Evolutionary conservation across 805 yeast genomes (phyloP).

Genomic region (Myxozyma vanderwaltii): DNA sequence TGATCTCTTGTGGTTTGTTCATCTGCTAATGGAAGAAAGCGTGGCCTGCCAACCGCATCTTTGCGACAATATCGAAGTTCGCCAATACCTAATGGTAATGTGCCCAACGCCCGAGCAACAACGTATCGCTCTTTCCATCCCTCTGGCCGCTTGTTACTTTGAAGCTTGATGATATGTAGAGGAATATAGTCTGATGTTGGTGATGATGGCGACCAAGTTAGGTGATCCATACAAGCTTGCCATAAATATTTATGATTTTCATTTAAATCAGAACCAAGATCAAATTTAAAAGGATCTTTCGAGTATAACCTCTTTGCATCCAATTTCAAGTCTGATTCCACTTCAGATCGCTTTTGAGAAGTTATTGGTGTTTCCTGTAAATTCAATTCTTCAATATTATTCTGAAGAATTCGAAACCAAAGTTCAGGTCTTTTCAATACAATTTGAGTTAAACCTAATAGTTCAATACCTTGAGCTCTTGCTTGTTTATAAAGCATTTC

Average conservation of each 20-base stretch:
- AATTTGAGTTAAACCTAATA: conserved; percentile 2
- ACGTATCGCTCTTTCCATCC: conserved; percentile 8
- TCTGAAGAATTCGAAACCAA: conserved; percentile 13
- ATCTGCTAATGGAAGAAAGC: conserved; percentile 2
- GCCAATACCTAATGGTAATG: background rate
- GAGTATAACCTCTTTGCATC: conserved; percentile 5
- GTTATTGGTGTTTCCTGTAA: background rate
- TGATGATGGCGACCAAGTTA: conserved; percentile 23
- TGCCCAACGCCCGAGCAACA: conserved; percentile 7
- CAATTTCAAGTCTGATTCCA: background rate
- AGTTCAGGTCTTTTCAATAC: background rate
- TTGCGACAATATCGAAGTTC: background rate
- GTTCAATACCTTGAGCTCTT: background rate
- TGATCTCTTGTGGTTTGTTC: conserved; percentile 4
- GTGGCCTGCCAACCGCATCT: background rate
- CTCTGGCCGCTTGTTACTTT: background rate
- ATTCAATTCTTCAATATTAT: background rate
- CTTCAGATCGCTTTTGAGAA: background rate
- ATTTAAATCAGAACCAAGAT: background rate
- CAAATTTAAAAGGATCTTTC: conserved; percentile 1
- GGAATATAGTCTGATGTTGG: background rate
- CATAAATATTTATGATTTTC: conserved; percentile 7
- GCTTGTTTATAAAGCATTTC: conserved; percentile 18
- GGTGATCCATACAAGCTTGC: conserved; percentile 12
- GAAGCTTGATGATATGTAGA: background rate